Conservation (phyloP, 2,329 filamentous ascomycete species). For the Tympanopsis confertula region DNA sequence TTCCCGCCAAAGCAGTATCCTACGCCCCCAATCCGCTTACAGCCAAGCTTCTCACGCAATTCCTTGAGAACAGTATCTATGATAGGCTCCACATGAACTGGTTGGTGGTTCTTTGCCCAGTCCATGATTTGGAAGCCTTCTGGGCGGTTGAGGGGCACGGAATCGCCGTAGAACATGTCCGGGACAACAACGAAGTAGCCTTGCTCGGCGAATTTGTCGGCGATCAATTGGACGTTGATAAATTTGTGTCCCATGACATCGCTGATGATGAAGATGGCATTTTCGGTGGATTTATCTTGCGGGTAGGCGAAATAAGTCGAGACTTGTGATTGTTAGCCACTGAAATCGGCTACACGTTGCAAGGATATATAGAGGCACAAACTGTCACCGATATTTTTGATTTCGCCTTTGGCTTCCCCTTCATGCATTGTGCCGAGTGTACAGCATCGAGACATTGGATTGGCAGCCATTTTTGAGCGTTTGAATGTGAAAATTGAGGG, state of each 20-base stretch:
- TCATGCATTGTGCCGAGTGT: slow-evolving; percentile 37
- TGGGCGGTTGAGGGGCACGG: slow-evolving; percentile 30
- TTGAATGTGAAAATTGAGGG: background rate
- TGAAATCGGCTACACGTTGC: too few relatives aligned
- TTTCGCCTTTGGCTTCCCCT: slow-evolving; percentile 34
- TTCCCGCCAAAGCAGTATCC: slow-evolving; percentile 72
- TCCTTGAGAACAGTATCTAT: slow-evolving; percentile 40
- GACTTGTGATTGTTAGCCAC: slow-evolving; percentile 9
- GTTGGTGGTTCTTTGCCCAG: slow-evolving; percentile 31
- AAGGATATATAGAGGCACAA: slow-evolving; percentile 12
- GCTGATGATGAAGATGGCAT: slow-evolving; percentile 31
- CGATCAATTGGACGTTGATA: slow-evolving; percentile 53
- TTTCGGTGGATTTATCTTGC: slow-evolving; percentile 19
- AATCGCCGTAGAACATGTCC: slow-evolving; percentile 60
- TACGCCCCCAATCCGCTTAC: slow-evolving; percentile 49
- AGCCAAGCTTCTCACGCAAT: slow-evolving; percentile 39
- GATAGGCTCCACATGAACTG: slow-evolving; percentile 30
- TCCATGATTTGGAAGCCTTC: slow-evolving; percentile 35
- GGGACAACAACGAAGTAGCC: slow-evolving; percentile 60
- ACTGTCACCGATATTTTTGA: slow-evolving; percentile 27
- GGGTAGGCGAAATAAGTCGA: slow-evolving; percentile 38
- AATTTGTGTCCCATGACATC: slow-evolving; percentile 37
- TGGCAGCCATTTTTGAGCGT: slow-evolving; percentile 34
- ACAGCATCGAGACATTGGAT: slow-evolving; percentile 40
- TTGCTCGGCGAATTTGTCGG: slow-evolving; percentile 64